Evolutionary conservation across 2,329 filamentous ascomycete species (phyloP).

Genomic region (Blastomyces parvus): DNA sequence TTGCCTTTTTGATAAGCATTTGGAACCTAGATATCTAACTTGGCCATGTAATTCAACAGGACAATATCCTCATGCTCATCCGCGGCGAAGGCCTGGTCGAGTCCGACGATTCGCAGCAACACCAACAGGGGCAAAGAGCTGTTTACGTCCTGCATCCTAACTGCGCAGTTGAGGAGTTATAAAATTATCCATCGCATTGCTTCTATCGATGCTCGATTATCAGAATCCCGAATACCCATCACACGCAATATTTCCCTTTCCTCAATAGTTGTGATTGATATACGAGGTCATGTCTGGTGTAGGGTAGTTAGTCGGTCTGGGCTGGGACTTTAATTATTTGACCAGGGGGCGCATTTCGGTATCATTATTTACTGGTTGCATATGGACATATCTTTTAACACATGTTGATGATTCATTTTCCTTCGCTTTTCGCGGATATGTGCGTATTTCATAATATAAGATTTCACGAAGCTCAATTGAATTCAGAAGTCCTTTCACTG

Average conservation of each 20-base stretch:
- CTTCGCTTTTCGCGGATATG: background rate
- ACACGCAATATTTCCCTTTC: background rate
- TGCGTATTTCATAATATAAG: background rate
- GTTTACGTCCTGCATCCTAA: slow-evolving; percentile 93
- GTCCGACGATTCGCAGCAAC: slow-evolving; percentile 53
- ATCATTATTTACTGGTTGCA: background rate
- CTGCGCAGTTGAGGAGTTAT: slow-evolving; percentile 61
- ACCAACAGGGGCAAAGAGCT: slow-evolving; percentile 39
- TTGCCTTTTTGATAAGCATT: background rate
- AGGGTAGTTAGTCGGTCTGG: background rate
- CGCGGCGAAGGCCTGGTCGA: slow-evolving; percentile 84
- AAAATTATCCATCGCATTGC: slow-evolving; percentile 8
- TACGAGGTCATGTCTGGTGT: slow-evolving; percentile 2
- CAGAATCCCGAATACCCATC: background rate
- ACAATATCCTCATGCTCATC: slow-evolving; percentile 51
- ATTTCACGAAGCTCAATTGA: background rate
- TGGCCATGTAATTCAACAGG: slow-evolving; percentile 30
- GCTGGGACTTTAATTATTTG: background rate
- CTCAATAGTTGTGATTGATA: slow-evolving; percentile 1
- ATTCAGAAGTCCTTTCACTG: background rate
- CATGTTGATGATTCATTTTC: background rate
- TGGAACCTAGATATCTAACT: background rate
- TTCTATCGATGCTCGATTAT: slow-evolving; percentile 2
- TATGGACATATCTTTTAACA: background rate
- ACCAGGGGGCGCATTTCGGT: background rate